Base-by-base conservation (phyloP, 805 yeast genomes). In the Dipodascus geniculatus region DNA sequence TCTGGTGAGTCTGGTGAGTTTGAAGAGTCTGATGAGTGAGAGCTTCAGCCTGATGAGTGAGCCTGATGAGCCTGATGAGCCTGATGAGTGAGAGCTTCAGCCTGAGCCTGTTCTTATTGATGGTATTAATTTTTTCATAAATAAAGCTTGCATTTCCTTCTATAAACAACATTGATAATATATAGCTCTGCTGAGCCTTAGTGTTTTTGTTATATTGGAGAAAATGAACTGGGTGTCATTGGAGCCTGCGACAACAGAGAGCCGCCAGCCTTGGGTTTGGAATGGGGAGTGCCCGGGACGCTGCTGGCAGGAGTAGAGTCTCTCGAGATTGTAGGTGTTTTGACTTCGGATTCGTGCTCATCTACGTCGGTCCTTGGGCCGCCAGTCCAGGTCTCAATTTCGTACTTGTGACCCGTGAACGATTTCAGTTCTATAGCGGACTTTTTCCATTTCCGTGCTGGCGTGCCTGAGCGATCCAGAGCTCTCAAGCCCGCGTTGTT, bases 401-500 rank as follows among this genome's bases (percentile, higher is more conserved):
- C 57, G 57, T 71, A 71, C 22, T 61, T 63, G 55, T 67, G 70
- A 2, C 80, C 79, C 0, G 80, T 75, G 56, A 77, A 76, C 23
- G 74, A 68, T 54, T 69, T 71, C 42, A 77, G 60, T 11, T 63
- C 62, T 8, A 75, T 52, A 0, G 72, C 72, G 49, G 64, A 61
- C 55, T 71, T 70, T 8, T 54, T 56, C 82, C 82, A 77, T 54
- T 66, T 67, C 49, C 80, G 65, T 49, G 74, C 70, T 17, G 73
- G 72, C 38, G 61, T 66, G 2, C 77, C 77, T 22, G 71, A 61
- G 20, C 75, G 69, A 56, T 77, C 79, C 24, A 77, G 61, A 1
- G 68, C 71, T 28, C 68, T 55, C 33, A 68, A 56, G 22, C 63
- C 56, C 33, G 71, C 71, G 52, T 69, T 69, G 11, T 68, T 68